Evolutionary conservation across 129 eudicot species (phyloP), one percentile per base, ranked within the genome.

Genomic region (Oenanthe sinensis): DNA sequence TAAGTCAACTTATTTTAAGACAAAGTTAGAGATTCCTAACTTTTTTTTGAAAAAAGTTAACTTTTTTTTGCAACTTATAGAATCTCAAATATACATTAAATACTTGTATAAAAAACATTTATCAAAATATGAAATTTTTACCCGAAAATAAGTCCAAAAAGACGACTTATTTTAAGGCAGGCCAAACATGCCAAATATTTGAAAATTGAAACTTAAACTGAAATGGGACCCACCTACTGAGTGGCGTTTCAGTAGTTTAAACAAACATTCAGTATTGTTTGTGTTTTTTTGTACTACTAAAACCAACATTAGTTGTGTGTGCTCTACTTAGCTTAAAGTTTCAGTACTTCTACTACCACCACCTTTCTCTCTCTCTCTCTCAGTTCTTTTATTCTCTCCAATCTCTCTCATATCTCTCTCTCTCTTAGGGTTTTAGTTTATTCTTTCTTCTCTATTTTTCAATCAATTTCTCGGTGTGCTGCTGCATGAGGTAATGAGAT

Each of bases 391-490:
- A 39, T 39, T 39, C 85, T 63, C 67, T 10, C 62, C 62, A 84
- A 69, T 24, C 83, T 12, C 80, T 39, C 73, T n/a, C n/a, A n/a
- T n/a, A n/a, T n/a, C n/a, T 22, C 52, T 68, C 80, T 22, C 69
- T 37, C 75, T 80, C 46, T 78, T 44, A 85, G 86, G 86, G 88
- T 72, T 72, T 36, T 20, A 55, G 4, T 55, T 22, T 55, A 55
- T 3, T 52, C 2, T 17, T 17, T 17, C 62, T 55, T 22, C 28
- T 76, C 36, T 74, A 79, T 33, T n/a, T 24, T 0, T 28, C 42
- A 39, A 33, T 19, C 26, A 40, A 71, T 62, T 42, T 68, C 76
- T 63, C 60, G 45, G 8, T 19, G 15, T 58, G 46, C 13, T 36
- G 26, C 65, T 26, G 69, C 78, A 79, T 67, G 81, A 49, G 76